Evolutionary conservation across 768 basidiomycete genomes (phyloP).

Genomic region (Agaricus blazei): DNA sequence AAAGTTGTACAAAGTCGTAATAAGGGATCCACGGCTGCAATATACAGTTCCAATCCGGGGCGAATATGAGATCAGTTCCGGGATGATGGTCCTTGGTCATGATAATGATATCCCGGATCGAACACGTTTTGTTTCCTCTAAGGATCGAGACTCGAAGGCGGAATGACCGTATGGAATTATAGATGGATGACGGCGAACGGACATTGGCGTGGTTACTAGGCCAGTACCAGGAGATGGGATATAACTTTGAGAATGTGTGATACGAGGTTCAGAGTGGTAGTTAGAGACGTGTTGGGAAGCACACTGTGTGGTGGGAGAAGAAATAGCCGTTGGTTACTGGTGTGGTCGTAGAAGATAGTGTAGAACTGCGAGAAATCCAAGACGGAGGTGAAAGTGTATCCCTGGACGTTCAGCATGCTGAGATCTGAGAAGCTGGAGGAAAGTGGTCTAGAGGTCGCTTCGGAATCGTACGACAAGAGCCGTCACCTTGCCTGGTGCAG

Average conservation of each 20-base stretch:
- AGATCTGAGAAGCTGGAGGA: slow-evolving; percentile 21
- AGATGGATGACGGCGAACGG: slow-evolving; percentile 13
- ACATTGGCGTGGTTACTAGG: slow-evolving; percentile 12
- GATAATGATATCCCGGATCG: slow-evolving; percentile 13
- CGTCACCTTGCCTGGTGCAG: slow-evolving; percentile 27
- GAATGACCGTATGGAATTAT: slow-evolving; percentile 18
- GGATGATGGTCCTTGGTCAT: slow-evolving; percentile 16
- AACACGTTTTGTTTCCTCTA: slow-evolving; percentile 14
- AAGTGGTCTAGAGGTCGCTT: slow-evolving; percentile 16
- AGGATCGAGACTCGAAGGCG: slow-evolving; percentile 29
- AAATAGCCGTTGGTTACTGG: slow-evolving; percentile 35
- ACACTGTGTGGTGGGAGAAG: slow-evolving; percentile 38
- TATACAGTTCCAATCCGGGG: no score
- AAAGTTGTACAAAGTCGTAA: no score
- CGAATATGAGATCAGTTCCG: no score
- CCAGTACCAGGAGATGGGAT: slow-evolving; percentile 45
- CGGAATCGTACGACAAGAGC: slow-evolving; percentile 27
- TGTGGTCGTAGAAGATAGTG: slow-evolving; percentile 32
- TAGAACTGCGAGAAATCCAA: slow-evolving; percentile 37
- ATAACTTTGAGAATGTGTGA: slow-evolving; percentile 16
- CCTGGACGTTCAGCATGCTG: slow-evolving; percentile 14
- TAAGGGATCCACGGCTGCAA: no score
- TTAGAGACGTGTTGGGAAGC: slow-evolving; percentile 19
- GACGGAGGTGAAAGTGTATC: slow-evolving; percentile 32
- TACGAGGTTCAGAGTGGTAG: slow-evolving; percentile 11